Percentiles rank a stretch among this genome's conserved stretches.
phyloP scores from a whole-genome alignment of 306 rosid genomes.

The Medicago truncatula region DNA sequence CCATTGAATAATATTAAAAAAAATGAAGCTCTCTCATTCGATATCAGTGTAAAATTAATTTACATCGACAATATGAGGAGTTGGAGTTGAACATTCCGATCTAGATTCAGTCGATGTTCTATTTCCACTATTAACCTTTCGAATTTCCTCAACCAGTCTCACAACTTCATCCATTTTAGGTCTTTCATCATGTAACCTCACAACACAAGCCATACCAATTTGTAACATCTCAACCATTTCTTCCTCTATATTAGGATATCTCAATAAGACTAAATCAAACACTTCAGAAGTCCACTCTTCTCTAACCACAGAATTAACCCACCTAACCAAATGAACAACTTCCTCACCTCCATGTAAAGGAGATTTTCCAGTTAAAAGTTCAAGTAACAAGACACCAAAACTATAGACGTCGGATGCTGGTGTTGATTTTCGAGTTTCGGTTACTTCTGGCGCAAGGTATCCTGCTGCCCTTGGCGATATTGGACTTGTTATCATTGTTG shows the following conservation, averaged over 20 bases:
- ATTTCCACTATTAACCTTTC: slow-evolving; percentile 47
- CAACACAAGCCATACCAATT: slow-evolving; percentile 82
- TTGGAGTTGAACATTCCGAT: slow-evolving; percentile 59
- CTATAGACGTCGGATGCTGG: slow-evolving; percentile 73
- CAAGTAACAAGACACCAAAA: slow-evolving; percentile 80
- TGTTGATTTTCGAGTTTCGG: slow-evolving; percentile 65
- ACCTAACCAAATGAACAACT: slow-evolving; percentile 79
- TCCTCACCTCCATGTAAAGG: slow-evolving; percentile 72
- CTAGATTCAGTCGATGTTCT: slow-evolving; percentile 54
- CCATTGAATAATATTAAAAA: no score
- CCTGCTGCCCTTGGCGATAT: slow-evolving; percentile 61
- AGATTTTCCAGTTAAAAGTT: slow-evolving; percentile 83
- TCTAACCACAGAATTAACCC: slow-evolving; percentile 94
- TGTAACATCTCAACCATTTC: slow-evolving; percentile 93
- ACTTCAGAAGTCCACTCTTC: slow-evolving; percentile 98
- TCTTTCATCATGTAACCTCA: slow-evolving; percentile 65
- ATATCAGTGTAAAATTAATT: no score
- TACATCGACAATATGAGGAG: slow-evolving; percentile 1
- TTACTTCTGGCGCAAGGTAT: slow-evolving; percentile 81
- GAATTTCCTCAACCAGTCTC: slow-evolving; percentile 71
- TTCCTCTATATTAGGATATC: slow-evolving; percentile 80
- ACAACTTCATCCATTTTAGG: slow-evolving; percentile 62
- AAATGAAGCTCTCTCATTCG: no score
- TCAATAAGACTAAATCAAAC: slow-evolving; percentile 76
- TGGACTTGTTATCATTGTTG: slow-evolving; percentile 64